A percentile compares a stretch with the other conserved stretches of the same genome.
Conservation (phyloP, 257 asterid genomes). For the Sherardia arvensis region DNA sequence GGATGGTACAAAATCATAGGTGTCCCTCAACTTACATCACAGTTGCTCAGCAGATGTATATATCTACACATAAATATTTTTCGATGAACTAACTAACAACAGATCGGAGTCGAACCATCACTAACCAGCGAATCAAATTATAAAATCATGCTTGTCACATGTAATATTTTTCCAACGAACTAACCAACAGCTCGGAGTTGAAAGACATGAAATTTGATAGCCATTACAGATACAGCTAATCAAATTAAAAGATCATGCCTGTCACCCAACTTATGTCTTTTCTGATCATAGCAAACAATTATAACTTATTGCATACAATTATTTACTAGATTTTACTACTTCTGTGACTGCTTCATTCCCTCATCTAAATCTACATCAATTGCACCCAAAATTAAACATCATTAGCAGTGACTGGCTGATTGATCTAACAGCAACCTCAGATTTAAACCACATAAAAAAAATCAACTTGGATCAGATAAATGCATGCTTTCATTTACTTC, state of each 20-base stretch:
- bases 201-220: slow-evolving; percentile 19
- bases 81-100: neutral
- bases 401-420: neutral
- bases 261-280: neutral
- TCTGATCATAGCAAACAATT: neutral
- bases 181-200: slow-evolving; percentile 13
- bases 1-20: neutral
- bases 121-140: too few species aligned
- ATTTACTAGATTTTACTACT: neutral
- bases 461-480: too few species aligned
- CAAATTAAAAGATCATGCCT: neutral
- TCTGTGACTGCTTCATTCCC: too few species aligned
- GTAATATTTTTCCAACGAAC: too few species aligned
- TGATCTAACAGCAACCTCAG: neutral
- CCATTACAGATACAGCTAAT: slow-evolving; percentile 17
- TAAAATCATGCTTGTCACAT: too few species aligned
- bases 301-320: neutral
- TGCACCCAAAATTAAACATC: neutral
- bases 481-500: too few species aligned
- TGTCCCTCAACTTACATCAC: neutral
- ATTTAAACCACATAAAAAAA: neutral
- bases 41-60: neutral
- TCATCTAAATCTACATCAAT: neutral
- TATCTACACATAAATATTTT: neutral
- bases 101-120: too few species aligned